Conservation (phyloP, 495 filamentous ascomycete genomes). For the Lasiosphaeriaceae sp. region DNA sequence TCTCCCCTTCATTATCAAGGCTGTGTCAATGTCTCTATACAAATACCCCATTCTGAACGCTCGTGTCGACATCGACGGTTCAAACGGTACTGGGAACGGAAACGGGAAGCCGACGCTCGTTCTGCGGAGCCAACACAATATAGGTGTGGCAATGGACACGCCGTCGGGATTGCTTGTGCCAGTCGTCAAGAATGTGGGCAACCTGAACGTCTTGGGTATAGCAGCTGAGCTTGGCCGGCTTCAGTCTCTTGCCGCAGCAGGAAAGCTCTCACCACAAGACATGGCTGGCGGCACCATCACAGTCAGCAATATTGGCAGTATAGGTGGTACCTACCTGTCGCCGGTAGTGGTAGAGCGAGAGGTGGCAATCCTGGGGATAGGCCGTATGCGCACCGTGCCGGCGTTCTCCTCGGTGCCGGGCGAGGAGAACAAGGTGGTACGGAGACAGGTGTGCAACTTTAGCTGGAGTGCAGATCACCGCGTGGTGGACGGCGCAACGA, state of each 20-base stretch:
- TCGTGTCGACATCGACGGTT: constrained; percentile 57
- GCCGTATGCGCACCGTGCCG: constrained; percentile 68
- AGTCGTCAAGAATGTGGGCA: constrained; percentile 83
- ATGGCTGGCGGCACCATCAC: constrained; percentile 88
- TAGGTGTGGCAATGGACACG: constrained; percentile 95
- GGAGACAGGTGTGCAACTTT: constrained; percentile 71
- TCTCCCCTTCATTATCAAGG: constrained; percentile 94
- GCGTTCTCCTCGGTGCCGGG: constrained; percentile 53
- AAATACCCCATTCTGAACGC: constrained; percentile 85
- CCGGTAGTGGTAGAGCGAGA: constrained; percentile 88
- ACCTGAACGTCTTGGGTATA: constrained; percentile 68
- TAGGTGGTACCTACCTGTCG: constrained; percentile 86
- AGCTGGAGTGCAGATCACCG: constrained; percentile 98
- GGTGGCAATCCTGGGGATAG: constrained; percentile 88
- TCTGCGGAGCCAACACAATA: constrained; percentile 81
- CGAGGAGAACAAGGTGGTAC: constrained; percentile 52
- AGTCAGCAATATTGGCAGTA: constrained; percentile 94
- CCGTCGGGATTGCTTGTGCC: constrained; percentile 86
- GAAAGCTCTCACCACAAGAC: constrained; percentile 73
- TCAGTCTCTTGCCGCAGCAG: constrained; percentile 62
- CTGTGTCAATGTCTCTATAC: constrained; percentile 77
- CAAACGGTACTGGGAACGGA: constrained; percentile 33
- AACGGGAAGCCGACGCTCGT: constrained; percentile 65
- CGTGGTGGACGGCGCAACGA: constrained; percentile 88
- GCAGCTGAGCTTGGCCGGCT: constrained; percentile 73